Conservation (phyloP, 31 red algal species). For the Endocladia muricata region DNA sequence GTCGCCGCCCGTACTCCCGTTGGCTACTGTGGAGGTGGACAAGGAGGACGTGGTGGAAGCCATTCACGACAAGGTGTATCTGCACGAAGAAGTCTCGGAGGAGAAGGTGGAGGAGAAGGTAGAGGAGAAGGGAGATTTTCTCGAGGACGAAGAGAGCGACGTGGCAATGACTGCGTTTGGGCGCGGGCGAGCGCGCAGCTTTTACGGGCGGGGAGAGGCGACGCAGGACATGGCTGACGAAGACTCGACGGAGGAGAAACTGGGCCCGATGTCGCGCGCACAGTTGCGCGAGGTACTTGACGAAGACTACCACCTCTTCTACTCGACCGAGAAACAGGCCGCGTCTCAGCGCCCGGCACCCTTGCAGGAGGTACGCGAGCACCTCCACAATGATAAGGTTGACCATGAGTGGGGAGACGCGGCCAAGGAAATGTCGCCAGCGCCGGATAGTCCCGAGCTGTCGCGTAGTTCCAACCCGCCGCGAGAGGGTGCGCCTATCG, state of each 20-base stretch:
- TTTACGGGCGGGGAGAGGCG: slow-evolving; percentile 7
- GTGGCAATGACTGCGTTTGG: not conserved
- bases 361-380: too few species aligned
- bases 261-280: slow-evolving; percentile 17
- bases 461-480: too few species aligned
- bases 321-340: too few species aligned
- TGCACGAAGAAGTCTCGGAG: not conserved
- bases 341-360: too few species aligned
- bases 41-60: not conserved
- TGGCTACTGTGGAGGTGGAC: not conserved
- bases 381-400: too few species aligned
- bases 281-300: slow-evolving; percentile 21
- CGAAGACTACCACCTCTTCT: too few species aligned
- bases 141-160: not conserved
- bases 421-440: too few species aligned
- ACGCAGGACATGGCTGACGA: not conserved
- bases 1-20: too few species aligned
- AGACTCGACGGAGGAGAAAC: not conserved
- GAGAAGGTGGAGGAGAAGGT: not conserved
- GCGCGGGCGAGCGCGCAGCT: slow-evolving; percentile 24
- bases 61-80: not conserved
- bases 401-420: too few species aligned
- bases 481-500: too few species aligned
- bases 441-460: too few species aligned
- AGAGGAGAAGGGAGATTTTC: not conserved